These are phyloP conservation scores for Fraxinus angustifolia DNA, from an alignment of 305 asterid genomes.

Conservation along the genomic window DNA sequence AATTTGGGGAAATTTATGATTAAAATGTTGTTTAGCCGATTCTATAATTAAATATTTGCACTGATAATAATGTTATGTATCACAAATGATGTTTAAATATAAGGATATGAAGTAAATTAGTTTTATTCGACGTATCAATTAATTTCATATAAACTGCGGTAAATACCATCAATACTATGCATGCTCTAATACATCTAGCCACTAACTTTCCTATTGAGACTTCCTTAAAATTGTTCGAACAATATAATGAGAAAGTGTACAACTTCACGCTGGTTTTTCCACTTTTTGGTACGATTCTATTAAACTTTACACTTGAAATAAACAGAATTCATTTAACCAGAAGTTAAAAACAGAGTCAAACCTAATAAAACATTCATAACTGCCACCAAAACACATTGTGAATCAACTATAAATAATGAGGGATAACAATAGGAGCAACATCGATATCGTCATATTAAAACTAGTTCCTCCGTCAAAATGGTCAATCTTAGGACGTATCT, in stretches of 20 bases:
- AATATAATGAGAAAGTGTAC: not conserved
- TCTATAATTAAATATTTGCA: not conserved
- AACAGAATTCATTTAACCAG: not conserved
- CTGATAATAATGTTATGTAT: not conserved
- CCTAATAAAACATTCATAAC: not conserved
- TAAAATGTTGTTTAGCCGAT: not conserved
- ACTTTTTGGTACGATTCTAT: not conserved
- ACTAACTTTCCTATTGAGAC: not conserved
- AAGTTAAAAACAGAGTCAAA: not conserved
- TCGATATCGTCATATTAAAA: not conserved
- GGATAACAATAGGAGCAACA: not conserved
- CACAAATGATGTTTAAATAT: not conserved
- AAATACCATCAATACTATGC: not conserved
- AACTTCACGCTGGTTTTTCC: not conserved
- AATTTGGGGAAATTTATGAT: not conserved
- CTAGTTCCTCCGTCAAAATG: not conserved
- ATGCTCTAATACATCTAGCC: not conserved
- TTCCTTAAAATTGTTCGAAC: not conserved
- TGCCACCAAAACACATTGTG: not conserved
- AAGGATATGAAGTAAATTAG: too few species aligned
- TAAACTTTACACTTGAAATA: not conserved
- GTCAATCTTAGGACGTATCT: not conserved
- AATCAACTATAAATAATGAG: not conserved
- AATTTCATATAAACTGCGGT: not conserved
- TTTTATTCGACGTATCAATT: too few species aligned